Percentiles rank a stretch among this genome's conserved stretches.
Conservation (phyloP, 1,139 yeast species). For the Suhomyces choctaworum region DNA sequence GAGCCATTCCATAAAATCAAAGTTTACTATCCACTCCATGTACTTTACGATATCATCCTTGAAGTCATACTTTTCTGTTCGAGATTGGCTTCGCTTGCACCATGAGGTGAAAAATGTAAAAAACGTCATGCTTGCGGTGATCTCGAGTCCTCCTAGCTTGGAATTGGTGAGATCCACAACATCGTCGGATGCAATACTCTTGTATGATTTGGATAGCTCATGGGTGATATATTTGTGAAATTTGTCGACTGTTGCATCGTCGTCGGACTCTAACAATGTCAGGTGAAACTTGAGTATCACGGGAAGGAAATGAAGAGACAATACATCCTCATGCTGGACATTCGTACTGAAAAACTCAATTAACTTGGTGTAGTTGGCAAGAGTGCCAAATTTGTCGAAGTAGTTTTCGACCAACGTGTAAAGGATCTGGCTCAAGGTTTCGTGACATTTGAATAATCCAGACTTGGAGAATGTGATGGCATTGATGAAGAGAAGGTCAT, state of each 20-base stretch:
- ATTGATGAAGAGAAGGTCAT: slow-evolving; percentile 52
- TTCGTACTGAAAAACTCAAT: slow-evolving; percentile 30
- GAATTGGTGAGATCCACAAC: slow-evolving; percentile 50
- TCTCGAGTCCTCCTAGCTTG: slow-evolving; percentile 51
- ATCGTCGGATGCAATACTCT: slow-evolving; percentile 19
- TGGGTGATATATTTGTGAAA: slow-evolving; percentile 25
- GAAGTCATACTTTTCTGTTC: slow-evolving; percentile 54
- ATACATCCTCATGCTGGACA: slow-evolving; percentile 59
- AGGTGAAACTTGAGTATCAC: slow-evolving; percentile 50
- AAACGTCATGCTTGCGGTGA: slow-evolving; percentile 53
- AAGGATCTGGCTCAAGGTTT: slow-evolving; percentile 64
- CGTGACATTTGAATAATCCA: slow-evolving; percentile 67
- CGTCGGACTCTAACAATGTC: slow-evolving; percentile 20
- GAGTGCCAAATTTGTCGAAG: slow-evolving; percentile 30
- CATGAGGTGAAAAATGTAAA: slow-evolving; percentile 66
- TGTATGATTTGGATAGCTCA: slow-evolving; percentile 16
- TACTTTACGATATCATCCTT: slow-evolving; percentile 43
- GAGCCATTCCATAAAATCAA: slow-evolving; percentile 81
- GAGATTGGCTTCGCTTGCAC: slow-evolving; percentile 55
- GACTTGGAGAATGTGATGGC: slow-evolving; percentile 59
- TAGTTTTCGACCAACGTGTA: slow-evolving; percentile 49
- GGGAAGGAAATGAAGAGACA: slow-evolving; percentile 67
- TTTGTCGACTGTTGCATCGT: slow-evolving; percentile 27
- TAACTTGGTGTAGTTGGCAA: slow-evolving; percentile 39
- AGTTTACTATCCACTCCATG: slow-evolving; percentile 41